Base-by-base conservation (phyloP, 768 basidiomycete genomes). In the Lentinula guzmanii region DNA sequence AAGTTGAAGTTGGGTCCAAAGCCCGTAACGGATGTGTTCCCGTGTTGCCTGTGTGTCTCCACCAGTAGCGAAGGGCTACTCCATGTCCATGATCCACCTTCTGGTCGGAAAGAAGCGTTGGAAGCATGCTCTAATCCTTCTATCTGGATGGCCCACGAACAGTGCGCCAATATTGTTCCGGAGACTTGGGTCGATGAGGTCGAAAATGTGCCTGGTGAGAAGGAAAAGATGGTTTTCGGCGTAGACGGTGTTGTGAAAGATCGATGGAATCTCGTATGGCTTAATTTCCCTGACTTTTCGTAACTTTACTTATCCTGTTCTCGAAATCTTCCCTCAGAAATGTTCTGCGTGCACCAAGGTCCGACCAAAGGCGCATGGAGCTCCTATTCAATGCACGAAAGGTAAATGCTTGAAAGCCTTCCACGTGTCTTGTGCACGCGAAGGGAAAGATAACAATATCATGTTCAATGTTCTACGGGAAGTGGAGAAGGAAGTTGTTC, bases 391-490 rank as follows among this genome's bases (percentile, higher is more conserved):
- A 69, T 98, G 95, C 70, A 91, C 92, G 15, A 93, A 91, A 72
- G 95, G 94, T 50, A 96, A 95, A 75, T 98, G 95, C 67, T 81
- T 91, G 10, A 91, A 90, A 70, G 91, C 95, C 0, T 97, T 93
- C 75, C 96, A 98, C 69, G 89, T 97, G 33, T 89, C 87, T 3
- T 99, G 97, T 71, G 96, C 97, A 0, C 76, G 80, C 45, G 80
- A 84, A 18, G 84, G 85, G 1, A 73, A 71, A 10, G 74, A 75
- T 2, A 70, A 75, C 4, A 83, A 82, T 9, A 80, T 91, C 46
- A 75, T 84, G 24, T 93, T 87, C 67, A 73, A 71, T 1, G 78
- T 90, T 37, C 52, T 87, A n/a, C 76, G 80, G 53, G 88, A 90
- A 66, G 82, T 91, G 0, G 88, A 91, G 74, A 92, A 92, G 74